Conservation (phyloP, 2,329 filamentous ascomycete genomes). For the Fusarium irregulare region DNA sequence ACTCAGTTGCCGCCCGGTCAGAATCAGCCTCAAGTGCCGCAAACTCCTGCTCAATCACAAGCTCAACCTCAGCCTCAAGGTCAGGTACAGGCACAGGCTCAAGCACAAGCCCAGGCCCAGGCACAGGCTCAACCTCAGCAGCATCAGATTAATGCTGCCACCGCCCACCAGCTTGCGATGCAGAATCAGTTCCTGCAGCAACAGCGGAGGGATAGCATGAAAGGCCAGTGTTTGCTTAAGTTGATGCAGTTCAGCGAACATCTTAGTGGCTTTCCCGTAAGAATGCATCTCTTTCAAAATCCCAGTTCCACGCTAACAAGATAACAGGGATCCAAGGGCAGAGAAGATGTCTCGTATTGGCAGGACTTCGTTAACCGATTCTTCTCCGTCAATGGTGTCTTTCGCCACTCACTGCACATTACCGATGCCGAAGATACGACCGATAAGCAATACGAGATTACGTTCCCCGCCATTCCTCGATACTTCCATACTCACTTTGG, state of each 20-base stretch:
- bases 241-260: conserved; percentile 73
- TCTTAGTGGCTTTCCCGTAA: conserved; percentile 67
- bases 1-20: conserved; percentile 49
- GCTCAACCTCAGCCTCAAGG: conserved; percentile 50
- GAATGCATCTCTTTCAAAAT: conserved; percentile 27
- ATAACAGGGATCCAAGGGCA: conserved; percentile 65
- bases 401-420: conserved; percentile 76
- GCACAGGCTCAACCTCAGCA: conserved; percentile 48
- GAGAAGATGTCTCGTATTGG: conserved; percentile 82
- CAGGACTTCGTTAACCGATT: conserved; percentile 81
- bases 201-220: conserved; percentile 63
- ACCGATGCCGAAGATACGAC: conserved; percentile 66
- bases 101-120: conserved; percentile 50
- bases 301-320: conserved; percentile 6
- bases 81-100: conserved; percentile 50
- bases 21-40: conserved; percentile 50
- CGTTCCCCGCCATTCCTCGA: conserved; percentile 81
- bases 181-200: conserved; percentile 55
- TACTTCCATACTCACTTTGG: conserved; percentile 93
- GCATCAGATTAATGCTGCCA: conserved; percentile 47
- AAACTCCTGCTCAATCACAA: conserved; percentile 53
- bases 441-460: conserved; percentile 88
- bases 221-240: conserved; percentile 68
- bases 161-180: conserved; percentile 53
- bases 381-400: conserved; percentile 81